phyloP scores from a whole-genome alignment of 345 rosid species.

The Aquilaria yunnanensis region DNA sequence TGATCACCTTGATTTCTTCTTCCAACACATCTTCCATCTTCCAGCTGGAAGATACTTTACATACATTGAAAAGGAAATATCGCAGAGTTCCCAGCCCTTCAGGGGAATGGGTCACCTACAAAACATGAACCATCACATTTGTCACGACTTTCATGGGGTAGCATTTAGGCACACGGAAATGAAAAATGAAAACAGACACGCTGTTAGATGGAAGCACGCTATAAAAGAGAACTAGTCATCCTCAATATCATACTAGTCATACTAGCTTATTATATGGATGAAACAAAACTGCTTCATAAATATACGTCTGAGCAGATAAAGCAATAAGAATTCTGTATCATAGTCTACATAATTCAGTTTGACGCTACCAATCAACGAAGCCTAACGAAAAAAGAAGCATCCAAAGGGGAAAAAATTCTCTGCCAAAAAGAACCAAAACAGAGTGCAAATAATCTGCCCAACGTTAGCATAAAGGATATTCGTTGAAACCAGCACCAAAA shows the following conservation, averaged over 20 bases:
- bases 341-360: too few species aligned
- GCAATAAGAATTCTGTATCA: too few species aligned
- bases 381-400: too few species aligned
- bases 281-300: too few species aligned
- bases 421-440: too few species aligned
- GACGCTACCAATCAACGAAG: too few species aligned
- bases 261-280: background rate
- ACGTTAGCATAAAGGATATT: background rate
- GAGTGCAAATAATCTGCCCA: background rate
- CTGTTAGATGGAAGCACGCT: background rate
- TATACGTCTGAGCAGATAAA: too few species aligned
- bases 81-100: constrained; percentile 86
- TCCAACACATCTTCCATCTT: constrained; percentile 88
- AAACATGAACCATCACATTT: constrained; percentile 11
- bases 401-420: too few species aligned
- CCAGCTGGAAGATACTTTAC: constrained; percentile 78
- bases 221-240: background rate
- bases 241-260: background rate
- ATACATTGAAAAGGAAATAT: constrained; percentile 69
- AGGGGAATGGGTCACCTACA: constrained; percentile 89
- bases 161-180: too few species aligned
- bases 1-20: constrained; percentile 79
- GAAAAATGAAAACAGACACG: background rate
- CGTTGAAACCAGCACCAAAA: background rate
- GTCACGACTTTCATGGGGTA: background rate